These are phyloP conservation scores for Boletus rufocinnamomeus DNA, from an alignment of 768 basidiomycete species.

Conservation along the genomic window DNA sequence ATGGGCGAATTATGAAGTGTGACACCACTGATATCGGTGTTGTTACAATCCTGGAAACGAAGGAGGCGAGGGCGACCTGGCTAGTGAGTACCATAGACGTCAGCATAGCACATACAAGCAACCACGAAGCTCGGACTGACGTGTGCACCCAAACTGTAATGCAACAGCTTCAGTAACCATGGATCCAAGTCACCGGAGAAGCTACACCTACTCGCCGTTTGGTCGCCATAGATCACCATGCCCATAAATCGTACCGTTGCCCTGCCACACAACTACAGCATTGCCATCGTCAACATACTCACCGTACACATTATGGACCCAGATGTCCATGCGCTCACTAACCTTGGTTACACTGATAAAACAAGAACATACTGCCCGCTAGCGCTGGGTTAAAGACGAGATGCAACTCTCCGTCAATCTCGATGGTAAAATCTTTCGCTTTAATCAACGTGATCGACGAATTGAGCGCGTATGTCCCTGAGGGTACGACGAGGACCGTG, in stretches of 20 bases:
- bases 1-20: conserved; percentile 11
- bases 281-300: background rate
- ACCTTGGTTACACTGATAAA: conserved; percentile 4
- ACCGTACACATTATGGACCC: background rate
- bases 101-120: background rate
- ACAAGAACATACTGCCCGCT: conserved; percentile 3
- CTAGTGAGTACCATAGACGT: background rate
- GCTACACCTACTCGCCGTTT: background rate
- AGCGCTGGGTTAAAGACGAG: background rate
- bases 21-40: conserved; percentile 18
- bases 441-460: background rate
- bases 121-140: background rate
- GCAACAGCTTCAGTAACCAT: background rate
- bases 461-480: conserved; percentile 5
- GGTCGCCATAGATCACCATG: conserved; percentile 9
- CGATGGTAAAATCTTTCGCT: background rate
- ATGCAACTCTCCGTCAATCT: conserved; percentile 7
- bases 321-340: background rate
- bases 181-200: background rate
- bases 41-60: conserved; percentile 8
- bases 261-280: conserved; percentile 8
- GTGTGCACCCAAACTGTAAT: conserved; percentile 3
- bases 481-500: conserved; percentile 11
- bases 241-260: conserved; percentile 10
- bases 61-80: conserved; percentile 8